Base-by-base conservation (phyloP, 2,329 filamentous ascomycete species). In the Lithohypha guttulata region DNA sequence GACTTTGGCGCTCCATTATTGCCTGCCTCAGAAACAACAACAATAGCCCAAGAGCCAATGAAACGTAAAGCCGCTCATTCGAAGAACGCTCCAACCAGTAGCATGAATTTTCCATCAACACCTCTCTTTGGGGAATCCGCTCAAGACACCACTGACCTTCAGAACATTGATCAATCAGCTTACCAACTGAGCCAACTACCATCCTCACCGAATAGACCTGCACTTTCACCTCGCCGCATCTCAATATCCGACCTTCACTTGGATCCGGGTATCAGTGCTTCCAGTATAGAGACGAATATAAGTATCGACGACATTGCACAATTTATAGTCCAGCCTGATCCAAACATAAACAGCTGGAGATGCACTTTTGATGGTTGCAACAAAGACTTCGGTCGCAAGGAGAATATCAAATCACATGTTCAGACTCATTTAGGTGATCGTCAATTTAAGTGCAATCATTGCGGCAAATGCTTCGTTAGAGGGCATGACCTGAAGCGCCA, bases 401-500 rank as follows among this genome's bases (percentile, higher is more conserved):
- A 98, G 61, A 40, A 98, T 63, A 95, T 96, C 68, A 93, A 94
- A 59, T 93, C 87, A 1, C 91, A 98, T 59, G 84, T 98, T 10
- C 91, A 98, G 63, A 98, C 91, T 3, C 91, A 98, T 62, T 79
- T 98, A 48, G 91, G 93, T 53, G 91, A 98, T 59, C 76, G 91
- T 33, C 91, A 95, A 58, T 98, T 85, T 64, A 81, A 84, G 60
- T 98, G 91, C 63, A 86, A 89, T 31, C 80, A 83, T 40, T 98
- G 91, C 66, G 73, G 81, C 37, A 96, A 96, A 65, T 89, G 86
- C 63, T 98, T 98, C 58, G 91, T 96, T 28, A 81, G 91, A 25
- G 87, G 94, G 53, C 91, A 98, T 59, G 91, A 98, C 59, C 77
- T 96, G 45, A 98, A 96, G 69, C 79, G 91, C 44, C 91, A 98